phyloP scores from a whole-genome alignment of 2,329 filamentous ascomycete species.

The Fusarium xylarioides region DNA sequence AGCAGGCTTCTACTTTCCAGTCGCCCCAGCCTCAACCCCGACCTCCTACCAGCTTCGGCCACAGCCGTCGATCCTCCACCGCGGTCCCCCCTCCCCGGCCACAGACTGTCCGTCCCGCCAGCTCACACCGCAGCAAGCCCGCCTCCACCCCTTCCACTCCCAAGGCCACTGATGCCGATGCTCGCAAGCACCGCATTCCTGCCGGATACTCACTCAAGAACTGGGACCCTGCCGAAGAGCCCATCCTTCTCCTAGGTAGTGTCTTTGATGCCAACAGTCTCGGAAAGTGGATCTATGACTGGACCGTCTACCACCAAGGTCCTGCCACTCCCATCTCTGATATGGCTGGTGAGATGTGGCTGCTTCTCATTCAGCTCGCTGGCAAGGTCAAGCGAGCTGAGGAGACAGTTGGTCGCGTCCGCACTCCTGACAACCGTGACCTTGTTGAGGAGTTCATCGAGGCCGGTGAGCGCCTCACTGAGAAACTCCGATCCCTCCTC shows the following conservation, averaged over 20 bases:
- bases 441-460: constrained; percentile 91
- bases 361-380: constrained; percentile 90
- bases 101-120: constrained; percentile 59
- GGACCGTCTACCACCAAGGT: constrained; percentile 92
- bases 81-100: constrained; percentile 62
- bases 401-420: constrained; percentile 77
- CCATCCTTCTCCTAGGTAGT: constrained; percentile 91
- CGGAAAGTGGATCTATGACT: constrained; percentile 99
- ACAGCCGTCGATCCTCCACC: constrained; percentile 59
- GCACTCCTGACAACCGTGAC: constrained; percentile 76
- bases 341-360: constrained; percentile 93
- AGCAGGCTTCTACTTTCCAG: constrained; percentile 49
- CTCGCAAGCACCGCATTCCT: constrained; percentile 77
- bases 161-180: constrained; percentile 68
- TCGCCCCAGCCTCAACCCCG: constrained; percentile 55
- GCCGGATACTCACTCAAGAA: constrained; percentile 95
- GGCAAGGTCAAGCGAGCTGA: constrained; percentile 94
- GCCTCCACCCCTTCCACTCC: constrained; percentile 47
- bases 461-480: constrained; percentile 85
- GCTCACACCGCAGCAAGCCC: constrained; percentile 39
- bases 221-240: constrained; percentile 94
- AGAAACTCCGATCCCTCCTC: constrained; percentile 84
- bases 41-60: constrained; percentile 53
- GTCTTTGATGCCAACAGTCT: constrained; percentile 98
- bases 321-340: constrained; percentile 85